A percentile compares a stretch with the other conserved stretches of the same genome.
These are phyloP conservation scores for Chaetomiaceae sp. DNA, from an alignment of 2,329 filamentous ascomycete genomes.

Conservation along the genomic window DNA sequence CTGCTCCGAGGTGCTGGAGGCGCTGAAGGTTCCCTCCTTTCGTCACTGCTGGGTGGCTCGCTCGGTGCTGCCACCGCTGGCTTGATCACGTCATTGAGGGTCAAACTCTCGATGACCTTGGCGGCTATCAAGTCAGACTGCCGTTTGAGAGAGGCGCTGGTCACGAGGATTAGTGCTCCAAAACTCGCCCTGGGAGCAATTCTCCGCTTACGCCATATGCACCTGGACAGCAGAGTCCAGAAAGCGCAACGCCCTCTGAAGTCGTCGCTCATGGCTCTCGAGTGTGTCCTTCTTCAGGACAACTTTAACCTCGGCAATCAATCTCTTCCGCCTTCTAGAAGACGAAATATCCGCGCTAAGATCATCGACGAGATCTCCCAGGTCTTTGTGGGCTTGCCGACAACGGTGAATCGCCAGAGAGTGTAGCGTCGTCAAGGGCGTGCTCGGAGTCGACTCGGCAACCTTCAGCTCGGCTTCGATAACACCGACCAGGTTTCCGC, in stretches of 20 bases:
- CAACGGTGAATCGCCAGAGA: background rate
- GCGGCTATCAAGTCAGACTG: background rate
- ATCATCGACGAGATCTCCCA: background rate
- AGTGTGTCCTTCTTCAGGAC: constrained; percentile 7
- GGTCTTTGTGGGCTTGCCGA: background rate
- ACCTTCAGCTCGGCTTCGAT: constrained; percentile 1
- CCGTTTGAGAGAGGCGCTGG: background rate
- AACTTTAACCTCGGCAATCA: background rate
- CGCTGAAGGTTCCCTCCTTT: too few relatives aligned
- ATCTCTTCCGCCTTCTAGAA: background rate
- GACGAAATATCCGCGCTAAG: constrained; percentile 1
- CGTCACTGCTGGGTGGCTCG: too few relatives aligned
- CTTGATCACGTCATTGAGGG: background rate
- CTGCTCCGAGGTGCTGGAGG: too few relatives aligned
- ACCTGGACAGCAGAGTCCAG: background rate
- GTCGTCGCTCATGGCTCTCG: constrained; percentile 1
- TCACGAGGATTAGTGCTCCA: too few relatives aligned
- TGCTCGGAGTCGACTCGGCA: background rate
- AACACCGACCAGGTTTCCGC: background rate
- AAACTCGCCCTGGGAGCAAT: background rate
- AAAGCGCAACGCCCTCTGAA: background rate
- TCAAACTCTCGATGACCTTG: background rate
- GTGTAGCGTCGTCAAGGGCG: background rate
- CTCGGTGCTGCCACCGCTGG: too few relatives aligned
- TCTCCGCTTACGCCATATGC: background rate